Evolutionary conservation across 805 yeast genomes (phyloP).

Genomic region (Metschnikowia dekortorum): DNA sequence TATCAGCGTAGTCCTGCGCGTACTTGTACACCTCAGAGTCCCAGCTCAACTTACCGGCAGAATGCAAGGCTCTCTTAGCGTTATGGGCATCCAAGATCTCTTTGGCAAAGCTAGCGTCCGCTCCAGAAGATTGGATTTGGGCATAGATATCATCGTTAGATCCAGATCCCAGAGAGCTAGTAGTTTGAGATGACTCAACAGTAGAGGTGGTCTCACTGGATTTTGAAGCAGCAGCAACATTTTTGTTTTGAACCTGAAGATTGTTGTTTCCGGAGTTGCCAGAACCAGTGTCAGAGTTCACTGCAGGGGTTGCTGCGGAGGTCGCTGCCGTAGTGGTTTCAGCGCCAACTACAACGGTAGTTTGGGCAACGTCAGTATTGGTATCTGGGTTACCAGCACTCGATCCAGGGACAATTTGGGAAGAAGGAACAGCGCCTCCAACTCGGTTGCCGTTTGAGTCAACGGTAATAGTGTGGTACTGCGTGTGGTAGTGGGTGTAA

Average conservation of each 20-base stretch:
- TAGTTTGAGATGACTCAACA: neutral
- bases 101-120: conserved; percentile 32
- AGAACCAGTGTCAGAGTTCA: neutral
- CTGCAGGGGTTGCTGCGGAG: neutral
- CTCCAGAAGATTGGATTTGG: conserved; percentile 15
- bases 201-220: no score
- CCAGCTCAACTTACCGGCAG: conserved; percentile 47
- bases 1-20: conserved; percentile 45
- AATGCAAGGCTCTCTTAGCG: conserved; percentile 14
- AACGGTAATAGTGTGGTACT: conserved; percentile 24
- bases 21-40: conserved; percentile 43
- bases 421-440: conserved; percentile 1
- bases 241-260: neutral
- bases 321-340: neutral
- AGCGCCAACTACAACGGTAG: neutral
- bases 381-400: neutral
- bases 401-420: neutral
- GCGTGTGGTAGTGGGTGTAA: conserved; percentile 25
- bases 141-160: conserved; percentile 16
- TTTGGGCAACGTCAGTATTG: neutral
- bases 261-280: neutral
- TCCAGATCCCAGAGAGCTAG: conserved; percentile 5
- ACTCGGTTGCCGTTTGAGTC: conserved; percentile 14
- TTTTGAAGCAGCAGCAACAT: neutral
- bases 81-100: conserved; percentile 60